Conservation (phyloP, 2,329 filamentous ascomycete species). For the Sporothrix globosa region DNA sequence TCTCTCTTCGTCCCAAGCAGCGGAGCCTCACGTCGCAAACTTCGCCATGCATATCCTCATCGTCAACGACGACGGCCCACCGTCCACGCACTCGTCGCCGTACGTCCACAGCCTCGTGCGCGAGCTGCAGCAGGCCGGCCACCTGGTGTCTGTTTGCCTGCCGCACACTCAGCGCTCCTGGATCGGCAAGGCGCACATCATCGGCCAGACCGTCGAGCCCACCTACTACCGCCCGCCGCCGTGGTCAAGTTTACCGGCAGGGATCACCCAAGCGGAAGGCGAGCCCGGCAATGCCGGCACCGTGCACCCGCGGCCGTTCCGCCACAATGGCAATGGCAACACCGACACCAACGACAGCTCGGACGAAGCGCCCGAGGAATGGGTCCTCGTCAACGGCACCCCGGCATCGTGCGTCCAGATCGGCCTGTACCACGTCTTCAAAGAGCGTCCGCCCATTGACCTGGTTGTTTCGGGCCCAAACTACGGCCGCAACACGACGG, state of each 20-base stretch:
- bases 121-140: constrained; percentile 72
- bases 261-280: constrained; percentile 47
- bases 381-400: constrained; percentile 80
- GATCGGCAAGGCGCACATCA: constrained; percentile 98
- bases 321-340: constrained; percentile 8
- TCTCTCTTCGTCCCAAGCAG: not conserved
- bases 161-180: constrained; percentile 92
- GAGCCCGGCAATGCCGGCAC: constrained; percentile 61
- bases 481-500: constrained; percentile 80
- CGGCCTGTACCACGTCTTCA: constrained; percentile 77
- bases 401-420: constrained; percentile 82
- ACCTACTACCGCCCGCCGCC: constrained; percentile 72
- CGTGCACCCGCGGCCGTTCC: constrained; percentile 60
- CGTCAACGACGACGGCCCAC: constrained; percentile 81
- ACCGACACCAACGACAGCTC: not conserved
- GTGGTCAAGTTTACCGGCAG: constrained; percentile 43
- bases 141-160: constrained; percentile 87
- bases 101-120: constrained; percentile 76
- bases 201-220: constrained; percentile 83
- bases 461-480: constrained; percentile 80
- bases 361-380: constrained; percentile 61
- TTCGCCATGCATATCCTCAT: constrained; percentile 64
- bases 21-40: not conserved
- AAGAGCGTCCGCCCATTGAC: constrained; percentile 71
- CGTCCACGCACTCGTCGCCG: constrained; percentile 75